Evolutionary conservation across 805 yeast species (phyloP), one percentile per base, ranked within the genome.

Genomic region (Starmerella geochares): DNA sequence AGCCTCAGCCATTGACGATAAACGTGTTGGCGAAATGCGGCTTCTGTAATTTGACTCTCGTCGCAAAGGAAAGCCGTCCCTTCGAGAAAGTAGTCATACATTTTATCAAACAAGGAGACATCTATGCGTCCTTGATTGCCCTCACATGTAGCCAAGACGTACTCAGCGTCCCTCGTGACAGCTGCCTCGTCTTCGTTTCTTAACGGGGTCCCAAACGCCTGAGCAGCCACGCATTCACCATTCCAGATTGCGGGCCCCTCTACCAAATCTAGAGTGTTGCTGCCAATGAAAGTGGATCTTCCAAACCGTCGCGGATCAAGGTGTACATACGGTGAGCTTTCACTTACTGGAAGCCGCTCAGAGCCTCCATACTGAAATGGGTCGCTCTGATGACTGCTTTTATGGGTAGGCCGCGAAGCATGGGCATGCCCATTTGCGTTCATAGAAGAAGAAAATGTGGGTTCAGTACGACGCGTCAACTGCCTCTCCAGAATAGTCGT

Each of bases 41-140:
- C 20, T 24, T 47, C 52, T 2, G 50, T 46, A 14, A 54, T 54
- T 36, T 52, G 40, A 19, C 58, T 47, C 39, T 54, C 57, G 27
- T 54, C 58, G 33, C 49, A 43, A 4, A 50, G 47, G 21, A 20
- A 46, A 9, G 50, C 53, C 10, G 48, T 29, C 7, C 47, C 44
- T 4, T 49, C 47, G 16, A 60, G 37, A n/a, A 58, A 51, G 27
- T 52, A 59, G 10, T 45, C 49, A 50, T 60, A 60, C 1, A 59
- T 24, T 5, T 45, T 39, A 4, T 24, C n/a, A 23, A 25, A 53
- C 1, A 51, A 23, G 9, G 24, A 43, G 3, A 3, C 19, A 28
- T 50, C 48, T 2, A 51, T 50, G 3, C 27, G 28, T 10, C 48
- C 53, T 2, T 25, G 24, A 4, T 23, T 21, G 3, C 20, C 37